phyloP scores from a whole-genome alignment of 441 rosid genomes.

The Manihot esculenta region DNA sequence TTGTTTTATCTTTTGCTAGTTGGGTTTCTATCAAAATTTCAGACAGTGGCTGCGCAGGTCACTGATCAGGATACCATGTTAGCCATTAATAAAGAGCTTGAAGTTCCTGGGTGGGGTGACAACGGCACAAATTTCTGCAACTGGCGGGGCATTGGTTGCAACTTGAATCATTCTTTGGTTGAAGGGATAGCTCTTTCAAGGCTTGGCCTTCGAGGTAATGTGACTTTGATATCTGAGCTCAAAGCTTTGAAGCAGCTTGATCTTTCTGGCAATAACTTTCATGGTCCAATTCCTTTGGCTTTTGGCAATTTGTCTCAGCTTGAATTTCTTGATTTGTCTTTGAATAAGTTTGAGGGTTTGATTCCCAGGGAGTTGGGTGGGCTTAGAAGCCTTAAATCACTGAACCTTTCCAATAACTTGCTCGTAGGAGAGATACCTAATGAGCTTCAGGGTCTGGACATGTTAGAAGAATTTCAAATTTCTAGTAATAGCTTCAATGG shows the following conservation, averaged over 20 bases:
- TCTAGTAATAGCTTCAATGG: conserved; percentile 78
- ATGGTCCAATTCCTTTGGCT: conserved; percentile 64
- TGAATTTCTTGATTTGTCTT: conserved; percentile 87
- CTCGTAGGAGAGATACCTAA: conserved; percentile 70
- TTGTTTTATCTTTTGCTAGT: conserved; percentile 40
- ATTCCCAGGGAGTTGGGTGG: conserved; percentile 70
- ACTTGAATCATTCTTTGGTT: conserved; percentile 58
- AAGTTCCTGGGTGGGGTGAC: conserved; percentile 78
- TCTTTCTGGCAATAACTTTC: conserved; percentile 73
- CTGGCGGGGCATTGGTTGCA: conserved; percentile 75
- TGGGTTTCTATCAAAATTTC: conserved; percentile 52
- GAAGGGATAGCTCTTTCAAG: conserved; percentile 73
- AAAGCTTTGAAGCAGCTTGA: conserved; percentile 75
- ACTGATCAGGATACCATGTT: conserved; percentile 57
- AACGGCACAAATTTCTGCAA: conserved; percentile 64
- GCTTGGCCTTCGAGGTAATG: conserved; percentile 79
- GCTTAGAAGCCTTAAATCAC: conserved; percentile 56
- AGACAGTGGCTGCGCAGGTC: conserved; percentile 42
- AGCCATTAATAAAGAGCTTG: conserved; percentile 67
- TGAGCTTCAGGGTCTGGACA: conserved; percentile 56
- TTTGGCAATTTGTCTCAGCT: conserved; percentile 72
- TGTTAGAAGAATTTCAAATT: conserved; percentile 73
- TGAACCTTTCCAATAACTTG: conserved; percentile 76
- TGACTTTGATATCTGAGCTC: conserved; percentile 61
- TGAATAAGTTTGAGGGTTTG: conserved; percentile 64